Base-by-base conservation (phyloP, 768 basidiomycete genomes). In the Termitomyces sp. region DNA sequence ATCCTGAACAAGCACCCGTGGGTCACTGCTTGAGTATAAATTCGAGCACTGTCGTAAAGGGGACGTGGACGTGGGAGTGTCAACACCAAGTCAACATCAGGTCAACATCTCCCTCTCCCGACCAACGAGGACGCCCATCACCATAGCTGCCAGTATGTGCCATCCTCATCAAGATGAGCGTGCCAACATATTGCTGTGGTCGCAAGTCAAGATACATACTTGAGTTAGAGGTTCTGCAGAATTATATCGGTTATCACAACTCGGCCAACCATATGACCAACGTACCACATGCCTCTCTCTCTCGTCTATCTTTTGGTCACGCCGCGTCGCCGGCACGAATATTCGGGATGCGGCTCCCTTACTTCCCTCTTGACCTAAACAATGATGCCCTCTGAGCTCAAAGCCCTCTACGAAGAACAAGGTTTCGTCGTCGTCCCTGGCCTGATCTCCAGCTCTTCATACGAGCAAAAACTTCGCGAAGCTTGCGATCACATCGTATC, bases 381-480 rank as follows among this genome's bases (percentile, higher is more conserved):
- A 29, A 53, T 23, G 19, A 71, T 68, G 66, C 44, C 56, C 2
- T 62, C 62, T 11, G 42, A 68, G 38, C 48, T 78, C 54, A 88
- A 82, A 66, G 62, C 66, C 9, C 66, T 65, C 6, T 90, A 89
- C 74, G 81, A 87, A 48, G 66, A 74, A 12, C 75, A 86, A 54
- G 90, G 90, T 23, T 91, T 79, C 66, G 84, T 89, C 27, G 73
- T 90, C 46, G 68, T 90, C 3, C 80, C 79, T 0, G 73, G 72
- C 31, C 82, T 91, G 45, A 70, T 90, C 49, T 63, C 76, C 5
- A 65, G 71, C 0, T 67, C 50, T 23, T 51, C 49, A 27, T 16
- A 70, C 4, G 69, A 77, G 31, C 68, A 77, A 51, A 51, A 63
- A 1, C 77, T 90, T 17, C 66, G 73, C 53, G 68, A 65, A 0